Evolutionary conservation across 345 rosid species (phyloP), one percentile per base, ranked within the genome.

Genomic region (Ceriops tagal): DNA sequence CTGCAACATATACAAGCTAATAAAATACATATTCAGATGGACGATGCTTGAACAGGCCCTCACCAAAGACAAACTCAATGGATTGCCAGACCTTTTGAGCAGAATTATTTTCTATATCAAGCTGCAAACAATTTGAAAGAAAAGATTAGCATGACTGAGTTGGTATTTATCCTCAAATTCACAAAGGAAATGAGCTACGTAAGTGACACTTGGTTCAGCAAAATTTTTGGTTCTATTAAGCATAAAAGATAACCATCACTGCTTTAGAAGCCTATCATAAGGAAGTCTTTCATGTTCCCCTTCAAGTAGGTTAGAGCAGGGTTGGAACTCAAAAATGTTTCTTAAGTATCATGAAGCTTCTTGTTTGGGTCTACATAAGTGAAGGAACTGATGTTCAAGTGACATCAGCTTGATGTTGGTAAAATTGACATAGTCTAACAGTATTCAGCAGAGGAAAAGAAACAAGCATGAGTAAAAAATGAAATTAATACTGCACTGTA

Each of bases 61-160:
- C 84, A 93, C 98, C 98, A 74, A 93, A 89, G 61, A 89, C 82
- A 79, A 93, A 93, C 79, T 93, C 97, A 3, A 82, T 89, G 73
- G 62, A 79, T 75, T 91, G 98, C 98, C 97, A 91, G 53, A 85
- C 83, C 72, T 86, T 89, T 82, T 93, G 97, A 73, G 72, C 92
- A 24, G 96, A 83, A 79, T 83, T 89, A 76, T 93, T 87, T 78
- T 87, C 85, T 47, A 93, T 93, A 85, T 93, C 98, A 76, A 93
- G 97, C 98, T 93, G 89, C 70, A 74, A 75, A 51, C 19, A 58
- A 73, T 46, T 56, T 62, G 20, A 60, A 46, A 64, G 19, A 30
- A 31, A 53, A 65, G 68, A 58, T 78, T 62, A 71, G 70, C n/a
- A 64, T 58, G 55, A 35, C 21, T 24, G 49, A 51, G 46, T 47